Percentiles rank a stretch among this genome's conserved stretches.
These are phyloP conservation scores for Jatropha multifida DNA, from an alignment of 441 rosid species.

Conservation along the genomic window DNA sequence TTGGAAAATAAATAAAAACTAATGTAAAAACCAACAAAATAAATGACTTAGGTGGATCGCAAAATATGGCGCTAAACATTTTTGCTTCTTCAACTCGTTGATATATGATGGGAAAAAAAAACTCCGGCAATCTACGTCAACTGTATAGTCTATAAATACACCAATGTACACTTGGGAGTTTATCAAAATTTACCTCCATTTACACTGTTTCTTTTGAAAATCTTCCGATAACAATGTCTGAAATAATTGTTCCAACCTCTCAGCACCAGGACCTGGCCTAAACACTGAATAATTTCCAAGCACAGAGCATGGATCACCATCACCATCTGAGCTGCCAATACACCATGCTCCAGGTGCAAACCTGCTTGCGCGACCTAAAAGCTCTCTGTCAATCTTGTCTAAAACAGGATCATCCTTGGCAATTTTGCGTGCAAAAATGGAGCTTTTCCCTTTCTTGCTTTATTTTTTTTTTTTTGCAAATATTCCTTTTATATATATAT, in stretches of 20 bases:
- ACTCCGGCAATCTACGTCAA: constrained; percentile 19
- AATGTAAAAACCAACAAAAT: background rate
- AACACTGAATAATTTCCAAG: constrained; percentile 62
- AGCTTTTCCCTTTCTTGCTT: constrained; percentile 32
- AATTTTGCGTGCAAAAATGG: constrained; percentile 89
- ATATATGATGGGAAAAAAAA: constrained; percentile 9
- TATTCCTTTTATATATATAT: no score
- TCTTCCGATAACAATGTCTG: constrained; percentile 58
- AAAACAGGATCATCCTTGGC: constrained; percentile 69
- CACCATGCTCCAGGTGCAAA: constrained; percentile 96
- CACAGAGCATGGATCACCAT: constrained; percentile 63
- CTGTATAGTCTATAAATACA: constrained; percentile 34
- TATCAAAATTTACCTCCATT: constrained; percentile 22
- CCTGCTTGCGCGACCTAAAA: constrained; percentile 58
- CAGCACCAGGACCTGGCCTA: constrained; percentile 79
- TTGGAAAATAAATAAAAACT: no score
- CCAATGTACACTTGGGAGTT: constrained; percentile 35
- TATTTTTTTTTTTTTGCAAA: background rate
- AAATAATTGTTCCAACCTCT: constrained; percentile 62
- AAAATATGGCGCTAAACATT: background rate
- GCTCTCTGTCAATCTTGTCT: constrained; percentile 84
- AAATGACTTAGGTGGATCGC: background rate
- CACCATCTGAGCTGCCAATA: constrained; percentile 57
- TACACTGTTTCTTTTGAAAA: constrained; percentile 58
- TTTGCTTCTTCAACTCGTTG: constrained; percentile 8